Percentiles rank a stretch among this genome's conserved stretches.
These are phyloP conservation scores for Pseudocercospora pini-densiflorae DNA, from an alignment of 2,329 filamentous ascomycete species.

Conservation along the genomic window DNA sequence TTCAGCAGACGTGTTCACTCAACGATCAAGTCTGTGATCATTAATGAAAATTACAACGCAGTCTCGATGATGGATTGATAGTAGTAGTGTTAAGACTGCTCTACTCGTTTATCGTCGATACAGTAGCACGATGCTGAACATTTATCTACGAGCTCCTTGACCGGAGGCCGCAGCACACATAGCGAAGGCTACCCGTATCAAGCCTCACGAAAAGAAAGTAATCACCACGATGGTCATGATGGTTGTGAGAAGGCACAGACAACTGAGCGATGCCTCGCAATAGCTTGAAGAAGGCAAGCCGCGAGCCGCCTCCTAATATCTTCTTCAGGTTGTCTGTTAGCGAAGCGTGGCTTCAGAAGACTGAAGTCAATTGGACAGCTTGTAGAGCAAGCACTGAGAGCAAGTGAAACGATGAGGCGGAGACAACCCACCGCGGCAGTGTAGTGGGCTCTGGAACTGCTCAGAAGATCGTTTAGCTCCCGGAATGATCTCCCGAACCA, in stretches of 20 bases:
- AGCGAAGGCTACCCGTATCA: neutral
- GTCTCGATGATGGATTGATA: neutral
- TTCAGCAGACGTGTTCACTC: neutral
- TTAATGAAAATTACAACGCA: neutral
- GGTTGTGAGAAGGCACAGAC: neutral
- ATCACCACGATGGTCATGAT: neutral
- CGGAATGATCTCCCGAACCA: neutral
- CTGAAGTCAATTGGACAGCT: neutral
- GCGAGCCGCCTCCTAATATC: neutral
- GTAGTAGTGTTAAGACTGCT: neutral
- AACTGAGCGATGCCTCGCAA: neutral
- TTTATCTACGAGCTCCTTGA: neutral
- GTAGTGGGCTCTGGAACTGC: neutral
- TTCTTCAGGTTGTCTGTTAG: neutral
- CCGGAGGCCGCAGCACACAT: conserved; percentile 4
- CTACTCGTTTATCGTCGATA: neutral
- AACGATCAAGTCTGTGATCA: neutral
- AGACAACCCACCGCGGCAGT: neutral
- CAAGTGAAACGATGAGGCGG: neutral
- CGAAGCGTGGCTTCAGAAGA: neutral
- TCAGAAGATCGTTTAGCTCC: neutral
- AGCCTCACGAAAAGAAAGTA: neutral
- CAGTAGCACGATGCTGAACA: neutral
- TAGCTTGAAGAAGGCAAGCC: conserved; percentile 4
- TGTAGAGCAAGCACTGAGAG: neutral